Base-by-base conservation (phyloP, 805 yeast species). In the Isabelozyma rhagii region DNA sequence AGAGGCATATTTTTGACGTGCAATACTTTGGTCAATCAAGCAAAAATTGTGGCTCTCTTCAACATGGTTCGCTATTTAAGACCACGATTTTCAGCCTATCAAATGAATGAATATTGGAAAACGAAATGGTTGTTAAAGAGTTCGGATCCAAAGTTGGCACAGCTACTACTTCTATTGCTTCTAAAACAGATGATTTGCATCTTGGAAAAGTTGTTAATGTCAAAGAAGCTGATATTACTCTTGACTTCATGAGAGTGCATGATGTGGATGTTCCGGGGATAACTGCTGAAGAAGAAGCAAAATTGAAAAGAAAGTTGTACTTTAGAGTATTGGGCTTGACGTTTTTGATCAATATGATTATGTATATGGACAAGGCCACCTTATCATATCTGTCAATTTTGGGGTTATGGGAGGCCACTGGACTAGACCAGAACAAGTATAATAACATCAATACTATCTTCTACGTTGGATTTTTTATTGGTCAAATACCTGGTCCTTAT, bases 361-460 rank as follows among this genome's bases (percentile, higher is more conserved):
- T 78, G 47, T 79, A 74, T 56, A 71, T 78, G 60, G 84, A 80
- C 59, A 81, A 81, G 54, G 80, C 79, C 3, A 74, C 82, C 3
- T 55, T 79, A 42, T 71, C 80, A 0, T 81, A 77, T 55, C 71
- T 78, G 13, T 67, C 81, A 0, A 68, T 79, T 45, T 67, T 79
- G 46, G 83, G 76, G 1, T 61, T 81, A 27, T 78, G 69, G 62
- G 72, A 66, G 7, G 81, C 75, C 49, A 77, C 80, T 1, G 72
- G 74, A 3, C 57, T 81, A 27, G 63, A 66, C 27, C 75, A 75
- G 54, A 55, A 69, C 46, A 68, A 67, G 45, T 80, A 77, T 58
- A 75, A 77, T 54, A 76, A 78, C 48, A 66, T 78, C 14, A 78
- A 79, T 52, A 77, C 84, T 3, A 51, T 80, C n/a, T 80, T 80